A percentile compares a stretch with the other conserved stretches of the same genome.
Conservation (phyloP, 2,329 filamentous ascomycete genomes). For the Ophiostoma sp. region DNA sequence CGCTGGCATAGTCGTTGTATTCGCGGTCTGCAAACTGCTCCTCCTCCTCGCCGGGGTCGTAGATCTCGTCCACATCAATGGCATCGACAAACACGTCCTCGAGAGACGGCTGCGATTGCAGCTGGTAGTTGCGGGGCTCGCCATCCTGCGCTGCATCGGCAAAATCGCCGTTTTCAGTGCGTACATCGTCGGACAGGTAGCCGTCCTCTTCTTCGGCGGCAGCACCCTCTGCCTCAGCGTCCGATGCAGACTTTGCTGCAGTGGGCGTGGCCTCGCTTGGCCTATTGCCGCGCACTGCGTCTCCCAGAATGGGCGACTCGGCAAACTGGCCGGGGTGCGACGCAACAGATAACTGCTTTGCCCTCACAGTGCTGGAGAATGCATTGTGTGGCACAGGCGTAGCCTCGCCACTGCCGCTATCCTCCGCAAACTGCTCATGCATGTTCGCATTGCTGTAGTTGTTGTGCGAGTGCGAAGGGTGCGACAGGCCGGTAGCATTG, state of each 20-base stretch:
- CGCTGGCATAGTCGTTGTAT: conserved; percentile 21
- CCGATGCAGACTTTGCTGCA: background rate
- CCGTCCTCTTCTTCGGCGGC: conserved; percentile 34
- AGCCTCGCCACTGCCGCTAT: too few relatives aligned
- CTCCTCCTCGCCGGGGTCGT: conserved; percentile 33
- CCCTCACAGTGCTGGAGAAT: too few relatives aligned
- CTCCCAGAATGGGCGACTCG: background rate
- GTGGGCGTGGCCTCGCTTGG: background rate
- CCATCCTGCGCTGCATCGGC: conserved; percentile 24
- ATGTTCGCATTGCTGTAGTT: too few relatives aligned
- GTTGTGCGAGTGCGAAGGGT: background rate
- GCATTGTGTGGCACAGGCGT: too few relatives aligned
- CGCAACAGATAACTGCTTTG: background rate
- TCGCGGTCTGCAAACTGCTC: conserved; percentile 26
- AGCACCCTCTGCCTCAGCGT: conserved; percentile 25
- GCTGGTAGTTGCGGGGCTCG: background rate
- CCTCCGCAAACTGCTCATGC: too few relatives aligned
- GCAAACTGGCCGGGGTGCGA: background rate
- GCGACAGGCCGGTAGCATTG: background rate
- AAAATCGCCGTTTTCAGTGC: conserved; percentile 37
- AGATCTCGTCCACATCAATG: conserved; percentile 33
- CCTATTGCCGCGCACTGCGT: background rate
- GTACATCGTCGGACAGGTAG: conserved; percentile 33
- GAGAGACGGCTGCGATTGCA: conserved; percentile 28
- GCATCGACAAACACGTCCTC: conserved; percentile 31